Evolutionary conservation across 179 eudicot genomes (phyloP), one percentile per base, ranked within the genome.

Genomic region (Gypsophila paniculata): DNA sequence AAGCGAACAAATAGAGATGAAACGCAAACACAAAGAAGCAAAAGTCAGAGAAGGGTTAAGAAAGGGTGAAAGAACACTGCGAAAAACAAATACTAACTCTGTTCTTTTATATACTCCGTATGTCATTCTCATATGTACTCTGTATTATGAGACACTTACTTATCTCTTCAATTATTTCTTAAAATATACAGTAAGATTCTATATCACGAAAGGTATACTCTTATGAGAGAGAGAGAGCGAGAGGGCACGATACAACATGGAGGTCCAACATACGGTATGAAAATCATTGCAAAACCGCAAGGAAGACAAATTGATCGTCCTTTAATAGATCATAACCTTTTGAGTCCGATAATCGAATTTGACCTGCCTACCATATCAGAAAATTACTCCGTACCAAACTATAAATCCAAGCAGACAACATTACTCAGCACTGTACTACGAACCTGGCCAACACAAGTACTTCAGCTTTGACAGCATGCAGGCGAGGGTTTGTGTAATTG

Each of bases 401-500:
- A 67, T 34, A 34, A 53, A 61, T 11, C 12, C 29, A 57, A 54
- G 54, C 51, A 55, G 52, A 22, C 3, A 38, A 5, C 11, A 7
- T 3, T 14, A 53, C 9, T 23, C 22, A 62, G 44, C 23, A 29
- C 25, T 14, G 0, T 13, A 13, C 29, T 7, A 72, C 79, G 9
- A 68, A 90, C 96, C 98, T 88, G 74, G 93, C 96, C 76, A 93
- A 91, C 79, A 93, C 82, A 71, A 93, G 97, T 61, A 89, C 96
- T 85, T 91, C 86, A 70, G 91, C 90, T 42, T 80, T 89, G 49
- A 93, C 83, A 53, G 87, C 82, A 82, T 89, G 98, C 65, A 93
- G 86, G 68, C 91, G 95, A 26, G 92, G 85, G 79, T 91, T 91
- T 51, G 95, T 78, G 68, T 83, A 83, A 61, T 82, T 82, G 74